Percentiles rank a stretch among this genome's conserved stretches.
Evolutionary conservation across 345 rosid species (phyloP).

Genomic region (Linum lewisii): DNA sequence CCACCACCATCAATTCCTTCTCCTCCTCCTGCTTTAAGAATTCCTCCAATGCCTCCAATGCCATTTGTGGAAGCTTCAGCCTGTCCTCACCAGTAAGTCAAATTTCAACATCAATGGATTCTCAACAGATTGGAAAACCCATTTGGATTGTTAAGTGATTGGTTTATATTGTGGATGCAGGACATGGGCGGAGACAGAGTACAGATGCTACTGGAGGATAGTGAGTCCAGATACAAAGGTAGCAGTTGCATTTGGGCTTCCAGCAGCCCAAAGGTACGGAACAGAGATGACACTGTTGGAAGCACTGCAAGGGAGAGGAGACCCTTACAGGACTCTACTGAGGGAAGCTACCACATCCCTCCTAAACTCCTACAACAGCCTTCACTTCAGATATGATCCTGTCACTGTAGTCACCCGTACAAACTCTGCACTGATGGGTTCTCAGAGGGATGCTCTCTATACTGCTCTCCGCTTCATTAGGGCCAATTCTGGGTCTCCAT

Average conservation of each 20-base stretch:
- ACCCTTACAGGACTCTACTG: slow-evolving; percentile 60
- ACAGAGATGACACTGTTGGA: slow-evolving; percentile 50
- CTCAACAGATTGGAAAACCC: too few species aligned
- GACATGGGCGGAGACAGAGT: slow-evolving; percentile 56
- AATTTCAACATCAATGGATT: slow-evolving; percentile 1
- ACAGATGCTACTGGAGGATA: slow-evolving; percentile 75
- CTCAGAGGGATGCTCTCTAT: slow-evolving; percentile 35
- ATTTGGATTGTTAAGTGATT: not conserved
- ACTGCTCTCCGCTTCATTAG: slow-evolving; percentile 55
- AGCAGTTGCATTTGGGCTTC: slow-evolving; percentile 50
- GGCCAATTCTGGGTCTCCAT: slow-evolving; percentile 49
- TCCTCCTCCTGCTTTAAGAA: slow-evolving; percentile 38
- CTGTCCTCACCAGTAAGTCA: slow-evolving; percentile 68
- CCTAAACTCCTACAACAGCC: slow-evolving; percentile 68
- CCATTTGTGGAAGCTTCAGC: slow-evolving; percentile 66
- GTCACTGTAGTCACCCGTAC: slow-evolving; percentile 35
- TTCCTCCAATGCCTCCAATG: slow-evolving; percentile 47
- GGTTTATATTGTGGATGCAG: slow-evolving; percentile 20
- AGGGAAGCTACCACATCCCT: slow-evolving; percentile 79
- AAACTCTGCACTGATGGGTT: slow-evolving; percentile 58
- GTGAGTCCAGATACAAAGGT: slow-evolving; percentile 58
- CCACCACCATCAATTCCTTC: slow-evolving; percentile 20
- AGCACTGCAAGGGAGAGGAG: slow-evolving; percentile 62
- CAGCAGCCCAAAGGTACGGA: slow-evolving; percentile 50
- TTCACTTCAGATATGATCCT: slow-evolving; percentile 46